Base-by-base conservation (phyloP, 2,329 filamentous ascomycete species). In the Aspergillus unguis region DNA sequence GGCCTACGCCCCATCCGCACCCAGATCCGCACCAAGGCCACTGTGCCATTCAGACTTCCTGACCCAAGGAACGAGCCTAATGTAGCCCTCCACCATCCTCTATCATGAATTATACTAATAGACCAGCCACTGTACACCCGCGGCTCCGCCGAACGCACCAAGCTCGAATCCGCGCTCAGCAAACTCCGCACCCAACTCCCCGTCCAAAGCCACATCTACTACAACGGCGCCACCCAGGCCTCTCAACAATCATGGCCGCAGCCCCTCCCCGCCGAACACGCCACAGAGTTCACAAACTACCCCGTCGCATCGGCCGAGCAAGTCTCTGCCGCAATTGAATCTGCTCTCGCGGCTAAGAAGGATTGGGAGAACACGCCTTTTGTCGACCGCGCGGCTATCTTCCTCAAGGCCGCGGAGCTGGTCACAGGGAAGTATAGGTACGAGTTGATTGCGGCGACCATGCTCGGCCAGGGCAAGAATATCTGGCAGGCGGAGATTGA, bases 401-500 rank as follows among this genome's bases (percentile, higher is more conserved):
- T 97, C 78, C 82, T 97, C 65, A 96, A 96, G 80, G 92, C 92
- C 2, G 92, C 92, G 32, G 92, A 96, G 69, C 80, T 97, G 55
- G 84, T 97, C 60, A 79, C 87, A 46, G 87, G 83, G 58, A 97
- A 96, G 76, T 96, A 97, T 75, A 84, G 92, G 67, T 96, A 95
- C 73, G 90, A 96, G 48, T 84, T 97, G 63, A 95, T 96, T 86
- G 92, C 92, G 4, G 85, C 90, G 31, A 96, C 92, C 4, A 96
- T 97, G 84, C 79, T 96, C 23, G 92, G 92, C 57, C 92, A 97
- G 75, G 92, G 92, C 64, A 97, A 97, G 83, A 97, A 96, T 70
- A 90, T 89, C 41, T 96, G 91, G 91, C 92, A 97, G 75, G 92
- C 92, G n/a, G 92, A 97, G 36, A 48, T 48, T 9, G 45, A 48